phyloP scores from a whole-genome alignment of 768 basidiomycete species.

The Porphyrellus cyaneotinctus region DNA sequence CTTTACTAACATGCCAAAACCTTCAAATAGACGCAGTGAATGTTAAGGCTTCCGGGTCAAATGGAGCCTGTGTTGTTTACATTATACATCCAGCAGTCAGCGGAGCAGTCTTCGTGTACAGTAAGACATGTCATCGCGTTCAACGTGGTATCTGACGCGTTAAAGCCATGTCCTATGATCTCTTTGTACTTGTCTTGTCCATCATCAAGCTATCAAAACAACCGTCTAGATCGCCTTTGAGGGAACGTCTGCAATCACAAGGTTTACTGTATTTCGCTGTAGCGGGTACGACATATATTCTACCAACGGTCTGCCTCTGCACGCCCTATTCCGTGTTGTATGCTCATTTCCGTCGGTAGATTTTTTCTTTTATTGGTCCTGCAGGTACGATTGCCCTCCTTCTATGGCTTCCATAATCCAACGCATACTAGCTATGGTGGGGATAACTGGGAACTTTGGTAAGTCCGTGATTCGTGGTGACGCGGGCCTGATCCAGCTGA shows the following conservation, averaged over 20 bases:
- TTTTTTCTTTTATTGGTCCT: conserved; percentile 9
- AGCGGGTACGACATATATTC: conserved; percentile 7
- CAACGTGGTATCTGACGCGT: no score
- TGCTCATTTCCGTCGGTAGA: background rate
- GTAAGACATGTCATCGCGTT: background rate
- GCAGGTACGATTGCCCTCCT: conserved; percentile 1
- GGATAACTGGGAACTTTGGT: conserved; percentile 7
- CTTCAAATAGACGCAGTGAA: conserved; percentile 7
- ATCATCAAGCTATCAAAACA: background rate
- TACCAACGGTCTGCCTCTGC: conserved; percentile 8
- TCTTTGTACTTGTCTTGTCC: background rate
- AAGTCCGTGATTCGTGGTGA: background rate
- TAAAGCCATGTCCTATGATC: background rate
- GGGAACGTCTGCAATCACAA: background rate
- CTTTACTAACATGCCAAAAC: background rate
- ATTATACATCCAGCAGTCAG: background rate
- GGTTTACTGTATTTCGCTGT: conserved; percentile 15
- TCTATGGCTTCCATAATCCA: background rate
- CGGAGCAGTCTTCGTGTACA: conserved; percentile 10
- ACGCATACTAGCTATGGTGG: conserved; percentile 2
- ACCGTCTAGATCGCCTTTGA: background rate
- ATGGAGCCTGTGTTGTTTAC: conserved; percentile 1
- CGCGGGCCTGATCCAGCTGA: background rate
- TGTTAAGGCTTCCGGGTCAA: background rate
- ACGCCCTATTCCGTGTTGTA: background rate